Evolutionary conservation across 2,329 filamentous ascomycete genomes (phyloP).

Genomic region (Aspergillus uvarum): DNA sequence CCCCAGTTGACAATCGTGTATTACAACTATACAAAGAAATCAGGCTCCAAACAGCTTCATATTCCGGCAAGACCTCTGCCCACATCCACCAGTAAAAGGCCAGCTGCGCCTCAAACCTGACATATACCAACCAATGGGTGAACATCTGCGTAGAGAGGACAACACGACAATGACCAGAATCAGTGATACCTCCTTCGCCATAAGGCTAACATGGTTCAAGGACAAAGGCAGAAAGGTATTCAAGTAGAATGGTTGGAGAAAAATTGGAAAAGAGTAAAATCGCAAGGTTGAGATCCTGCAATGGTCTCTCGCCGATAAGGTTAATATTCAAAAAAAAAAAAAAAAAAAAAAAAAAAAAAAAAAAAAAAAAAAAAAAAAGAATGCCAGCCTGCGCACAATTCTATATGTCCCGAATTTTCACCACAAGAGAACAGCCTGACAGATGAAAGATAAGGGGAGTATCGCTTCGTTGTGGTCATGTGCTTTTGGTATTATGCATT

Average conservation of each 20-base stretch:
- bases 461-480: constrained; percentile 4
- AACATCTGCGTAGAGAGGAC: not conserved
- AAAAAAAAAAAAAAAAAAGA: too few species aligned
- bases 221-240: not conserved
- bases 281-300: not conserved
- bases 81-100: not conserved
- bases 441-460: not conserved
- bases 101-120: not conserved
- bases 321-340: constrained; percentile 18
- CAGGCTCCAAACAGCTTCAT: not conserved
- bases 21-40: constrained; percentile 11
- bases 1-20: not conserved
- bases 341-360: too few species aligned
- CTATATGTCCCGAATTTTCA: constrained; percentile 20
- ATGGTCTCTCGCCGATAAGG: constrained; percentile 10
- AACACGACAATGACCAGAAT: not conserved
- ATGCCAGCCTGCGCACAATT: constrained; percentile 20
- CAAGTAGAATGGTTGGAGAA: not conserved
- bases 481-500: constrained; percentile 28
- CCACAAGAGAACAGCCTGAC: constrained; percentile 10
- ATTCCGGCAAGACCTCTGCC: not conserved
- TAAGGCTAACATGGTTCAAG: not conserved
- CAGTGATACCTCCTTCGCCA: not conserved
- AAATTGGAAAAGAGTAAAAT: too few species aligned
- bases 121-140: not conserved